phyloP scores from a whole-genome alignment of 148 eudicot genomes.

The Heliosperma pusillum region DNA sequence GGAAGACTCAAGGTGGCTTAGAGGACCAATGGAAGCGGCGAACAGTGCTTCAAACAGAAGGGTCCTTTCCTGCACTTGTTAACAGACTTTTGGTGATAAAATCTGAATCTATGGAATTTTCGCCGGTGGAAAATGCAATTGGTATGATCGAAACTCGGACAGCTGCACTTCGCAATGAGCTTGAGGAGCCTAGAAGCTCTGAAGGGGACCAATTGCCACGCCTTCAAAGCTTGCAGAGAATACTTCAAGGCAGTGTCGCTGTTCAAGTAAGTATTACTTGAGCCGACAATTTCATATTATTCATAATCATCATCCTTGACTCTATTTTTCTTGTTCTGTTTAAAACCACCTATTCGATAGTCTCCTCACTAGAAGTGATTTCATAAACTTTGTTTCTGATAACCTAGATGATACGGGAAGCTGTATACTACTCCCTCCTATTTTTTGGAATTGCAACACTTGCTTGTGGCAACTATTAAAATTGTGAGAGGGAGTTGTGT shows the following conservation, averaged over 20 bases:
- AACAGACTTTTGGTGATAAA: slow-evolving; percentile 81
- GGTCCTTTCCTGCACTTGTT: slow-evolving; percentile 96
- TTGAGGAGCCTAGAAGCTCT: slow-evolving; percentile 98
- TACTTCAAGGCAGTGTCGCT: slow-evolving; percentile 98
- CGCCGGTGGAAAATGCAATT: slow-evolving; percentile 98
- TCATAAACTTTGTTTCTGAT: not conserved
- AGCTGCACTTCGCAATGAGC: slow-evolving; percentile 90
- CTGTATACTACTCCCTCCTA: no score
- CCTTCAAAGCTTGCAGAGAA: slow-evolving; percentile 96
- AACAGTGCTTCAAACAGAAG: slow-evolving; percentile 91
- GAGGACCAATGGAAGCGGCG: slow-evolving; percentile 99
- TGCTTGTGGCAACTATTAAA: no score
- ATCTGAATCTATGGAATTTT: slow-evolving; percentile 95
- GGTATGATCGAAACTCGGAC: slow-evolving; percentile 99
- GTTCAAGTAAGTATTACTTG: slow-evolving; percentile 75
- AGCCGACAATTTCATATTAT: not conserved
- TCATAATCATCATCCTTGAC: not conserved
- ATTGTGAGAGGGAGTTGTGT: no score
- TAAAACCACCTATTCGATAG: not conserved
- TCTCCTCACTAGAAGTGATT: not conserved
- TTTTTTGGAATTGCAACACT: no score
- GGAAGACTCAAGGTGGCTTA: slow-evolving; percentile 96
- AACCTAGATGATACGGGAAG: not conserved
- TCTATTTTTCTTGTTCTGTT: not conserved
- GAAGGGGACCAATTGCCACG: slow-evolving; percentile 99